Percentiles rank a stretch among this genome's conserved stretches.
These are phyloP conservation scores for Conoideocrella luteorostrata DNA, from an alignment of 2,329 filamentous ascomycete species.

Conservation along the genomic window DNA sequence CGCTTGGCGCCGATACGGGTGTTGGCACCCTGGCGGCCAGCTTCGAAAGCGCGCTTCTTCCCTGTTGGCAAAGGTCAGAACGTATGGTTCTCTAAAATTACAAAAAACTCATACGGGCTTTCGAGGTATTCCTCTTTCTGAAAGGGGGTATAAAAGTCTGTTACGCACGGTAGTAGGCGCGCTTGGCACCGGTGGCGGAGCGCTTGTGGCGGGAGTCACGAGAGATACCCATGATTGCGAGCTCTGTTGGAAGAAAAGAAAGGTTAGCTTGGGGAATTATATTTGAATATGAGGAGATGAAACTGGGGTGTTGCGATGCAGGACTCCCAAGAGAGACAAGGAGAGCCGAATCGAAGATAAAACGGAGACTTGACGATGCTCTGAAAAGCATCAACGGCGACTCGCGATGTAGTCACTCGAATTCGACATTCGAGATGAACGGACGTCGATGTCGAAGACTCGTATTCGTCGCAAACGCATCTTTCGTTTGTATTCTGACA, in stretches of 20 bases:
- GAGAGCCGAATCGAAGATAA: no score
- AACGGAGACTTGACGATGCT: no score
- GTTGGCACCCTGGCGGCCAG: constrained; percentile 98
- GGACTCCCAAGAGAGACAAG: not conserved
- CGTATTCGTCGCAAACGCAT: not conserved
- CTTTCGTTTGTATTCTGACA: not conserved
- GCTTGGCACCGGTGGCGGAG: constrained; percentile 97
- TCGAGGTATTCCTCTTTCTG: constrained; percentile 33
- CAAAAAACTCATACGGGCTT: constrained; percentile 55
- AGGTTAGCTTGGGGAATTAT: constrained; percentile 18
- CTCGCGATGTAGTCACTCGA: no score
- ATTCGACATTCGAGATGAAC: no score
- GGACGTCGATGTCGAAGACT: no score
- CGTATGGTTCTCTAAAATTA: constrained; percentile 43
- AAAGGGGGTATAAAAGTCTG: constrained; percentile 12
- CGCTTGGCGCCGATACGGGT: constrained; percentile 98
- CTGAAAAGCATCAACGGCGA: no score
- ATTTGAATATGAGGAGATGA: not conserved
- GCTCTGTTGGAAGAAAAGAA: constrained; percentile 41
- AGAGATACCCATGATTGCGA: constrained; percentile 97
- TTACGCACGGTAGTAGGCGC: constrained; percentile 79
- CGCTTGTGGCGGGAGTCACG: constrained; percentile 99
- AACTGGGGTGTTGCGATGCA: not conserved
- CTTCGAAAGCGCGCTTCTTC: constrained; percentile 99
- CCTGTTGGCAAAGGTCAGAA: constrained; percentile 69